Base-by-base conservation (phyloP, 345 rosid genomes). In the Dimocarpus longan region DNA sequence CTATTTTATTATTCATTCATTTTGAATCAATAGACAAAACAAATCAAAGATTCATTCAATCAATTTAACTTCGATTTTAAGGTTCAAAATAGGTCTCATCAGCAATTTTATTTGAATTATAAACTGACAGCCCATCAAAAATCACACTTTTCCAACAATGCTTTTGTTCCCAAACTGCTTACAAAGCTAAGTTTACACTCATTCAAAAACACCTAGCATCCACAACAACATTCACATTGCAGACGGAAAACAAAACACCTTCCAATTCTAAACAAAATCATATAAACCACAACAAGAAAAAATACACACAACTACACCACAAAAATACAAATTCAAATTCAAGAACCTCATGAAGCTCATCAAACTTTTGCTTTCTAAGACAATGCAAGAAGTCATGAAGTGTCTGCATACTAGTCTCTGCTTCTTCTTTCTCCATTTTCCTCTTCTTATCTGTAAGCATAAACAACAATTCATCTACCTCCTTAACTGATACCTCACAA, bases 341-440 rank as follows among this genome's bases (percentile, higher is more conserved):
- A 71, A 50, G 43, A 13, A 85, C 90, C 90, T 85, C 83, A 18
- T 82, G 71, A 67, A 85, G 84, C 71, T 83, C 84, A 65, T 85
- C 84, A 66, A 78, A 84, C 80, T 82, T 87, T 78, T 80, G 82
- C 81, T 80, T 83, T 78, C 84, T 82, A 19, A 87, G 67, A 68
- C 78, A 73, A 68, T 75, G 79, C 84, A 87, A 76, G 76, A 87
- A 87, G 40, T 87, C 79, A 66, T 76, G 75, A 24, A 87, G 80
- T 76, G 82, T 84, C 80, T 74, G 84, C 84, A 74, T 85, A 74
- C 84, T 87, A 32, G 76, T 76, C 83, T 85, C 87, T 1, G 83
- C 87, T 82, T 87, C 88, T 71, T 82, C 77, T 80, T 80, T 84
- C 78, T 85, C 80, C 82, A 79, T 78, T 66, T 75, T 85, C 54